Conservation (phyloP, 1,284 basidiomycete species). For the Pseudozyma thailandica region DNA sequence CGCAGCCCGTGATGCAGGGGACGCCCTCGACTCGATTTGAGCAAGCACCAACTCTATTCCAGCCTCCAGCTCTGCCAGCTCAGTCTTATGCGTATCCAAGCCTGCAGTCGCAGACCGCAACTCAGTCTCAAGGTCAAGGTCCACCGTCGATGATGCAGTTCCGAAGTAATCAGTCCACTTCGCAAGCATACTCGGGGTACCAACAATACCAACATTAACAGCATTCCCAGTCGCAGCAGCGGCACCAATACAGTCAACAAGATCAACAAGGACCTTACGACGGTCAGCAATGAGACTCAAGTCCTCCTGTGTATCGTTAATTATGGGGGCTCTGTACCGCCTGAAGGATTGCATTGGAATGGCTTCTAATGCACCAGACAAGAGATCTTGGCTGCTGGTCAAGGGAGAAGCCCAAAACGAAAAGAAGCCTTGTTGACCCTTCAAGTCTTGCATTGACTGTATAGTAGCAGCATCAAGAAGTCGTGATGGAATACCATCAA, state of each 20-base stretch:
- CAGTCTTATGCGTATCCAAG: background rate
- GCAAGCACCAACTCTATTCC: slow-evolving; percentile 2
- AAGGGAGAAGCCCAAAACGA: too few species aligned
- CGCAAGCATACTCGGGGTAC: slow-evolving; percentile 4
- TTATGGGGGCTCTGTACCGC: too few species aligned
- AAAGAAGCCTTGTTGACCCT: too few species aligned
- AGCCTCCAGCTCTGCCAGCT: slow-evolving; percentile 5
- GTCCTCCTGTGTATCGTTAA: too few species aligned
- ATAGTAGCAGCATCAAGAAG: too few species aligned
- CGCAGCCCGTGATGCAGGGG: slow-evolving; percentile 4
- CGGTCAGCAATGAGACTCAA: slow-evolving; percentile 11
- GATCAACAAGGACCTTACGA: slow-evolving; percentile 12
- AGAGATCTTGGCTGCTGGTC: too few species aligned
- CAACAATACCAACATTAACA: slow-evolving; percentile 6
- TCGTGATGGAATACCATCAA: too few species aligned
- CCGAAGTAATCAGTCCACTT: slow-evolving; percentile 7
- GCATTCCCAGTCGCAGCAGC: slow-evolving; percentile 8
- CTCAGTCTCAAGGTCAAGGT: background rate
- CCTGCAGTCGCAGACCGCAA: too few species aligned
- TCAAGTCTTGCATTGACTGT: too few species aligned
- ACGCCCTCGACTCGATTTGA: slow-evolving; percentile 4
- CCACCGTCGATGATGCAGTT: slow-evolving; percentile 5
- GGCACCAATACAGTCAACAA: slow-evolving; percentile 6
- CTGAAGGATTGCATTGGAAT: too few species aligned
- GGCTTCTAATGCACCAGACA: too few species aligned